Evolutionary conservation across 345 rosid species (phyloP), one percentile per base, ranked within the genome.

Genomic region (Gynandropsis gynandra): DNA sequence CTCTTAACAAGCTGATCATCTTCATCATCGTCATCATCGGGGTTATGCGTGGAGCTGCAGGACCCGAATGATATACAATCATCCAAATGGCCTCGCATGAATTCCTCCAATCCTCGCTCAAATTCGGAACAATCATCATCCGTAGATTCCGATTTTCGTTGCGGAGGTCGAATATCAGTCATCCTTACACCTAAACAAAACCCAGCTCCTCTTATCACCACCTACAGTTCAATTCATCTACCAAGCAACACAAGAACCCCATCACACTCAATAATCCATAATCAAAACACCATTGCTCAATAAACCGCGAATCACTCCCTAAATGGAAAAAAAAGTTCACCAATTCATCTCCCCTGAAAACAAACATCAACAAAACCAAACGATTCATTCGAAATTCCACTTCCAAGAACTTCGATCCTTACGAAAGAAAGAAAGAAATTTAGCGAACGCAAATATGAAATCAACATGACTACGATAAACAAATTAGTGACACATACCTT

Each of bases 71-170:
- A 70, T 75, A 88, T 78, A 60, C 97, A 85, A 27, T 83, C 90
- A 66, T 85, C 90, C 75, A 85, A 74, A 46, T 73, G 88, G 10
- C 95, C 95, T 17, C 89, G 84, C 97, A 88, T 80, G 53, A 92
- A 71, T 47, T 85, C 99, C 79, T 85, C 97, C 69, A 83, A 70
- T 16, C 83, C 90, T 29, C 82, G 52, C 66, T 88, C 89, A 14
- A 85, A 81, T 27, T 79, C 97, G 5, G 67, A 59, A 16, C 72
- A 75, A 12, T 63, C 73, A 65, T 72, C 84, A 50, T 74, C 69
- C 0, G 82, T 47, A 21, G 97, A 78, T 57, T 85, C 97, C 0
- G 97, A 73, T 39, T 92, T 92, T 58, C 76, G 90, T 65, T 78
- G 95, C 29, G 75, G 54, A 34, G 78, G 71, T 54, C 82, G 80